A percentile compares a stretch with the other conserved stretches of the same genome.
phyloP scores from a whole-genome alignment of 257 asterid genomes.

The Salvia splendens region DNA sequence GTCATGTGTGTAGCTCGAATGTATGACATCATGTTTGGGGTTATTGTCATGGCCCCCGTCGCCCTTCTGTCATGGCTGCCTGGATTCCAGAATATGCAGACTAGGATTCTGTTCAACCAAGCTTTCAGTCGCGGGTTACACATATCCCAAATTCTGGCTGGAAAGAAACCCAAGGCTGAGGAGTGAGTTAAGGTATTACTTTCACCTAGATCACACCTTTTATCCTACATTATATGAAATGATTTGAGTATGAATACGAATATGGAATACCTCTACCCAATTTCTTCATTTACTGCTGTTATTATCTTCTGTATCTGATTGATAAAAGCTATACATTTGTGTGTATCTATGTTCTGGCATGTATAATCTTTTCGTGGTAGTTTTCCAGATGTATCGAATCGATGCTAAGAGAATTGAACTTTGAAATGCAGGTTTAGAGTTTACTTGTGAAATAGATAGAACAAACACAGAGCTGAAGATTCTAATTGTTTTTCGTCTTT shows the following conservation, averaged over 20 bases:
- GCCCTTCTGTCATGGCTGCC: slow-evolving; percentile 96
- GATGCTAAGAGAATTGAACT: slow-evolving; percentile 27
- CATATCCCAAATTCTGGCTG: slow-evolving; percentile 91
- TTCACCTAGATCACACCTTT: slow-evolving; percentile 18
- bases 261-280: too few relatives aligned
- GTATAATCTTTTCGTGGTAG: not conserved
- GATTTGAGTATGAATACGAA: too few relatives aligned
- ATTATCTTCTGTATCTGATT: not conserved
- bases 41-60: slow-evolving; percentile 81
- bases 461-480: slow-evolving; percentile 24
- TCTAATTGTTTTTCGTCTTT: slow-evolving; percentile 18
- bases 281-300: not conserved
- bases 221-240: too few relatives aligned
- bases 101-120: slow-evolving; percentile 92
- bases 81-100: slow-evolving; percentile 98
- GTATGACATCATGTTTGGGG: slow-evolving; percentile 92
- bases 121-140: slow-evolving; percentile 97
- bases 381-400: not conserved
- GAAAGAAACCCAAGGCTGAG: slow-evolving; percentile 76
- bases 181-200: slow-evolving; percentile 54
- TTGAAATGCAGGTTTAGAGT: slow-evolving; percentile 48
- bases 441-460: slow-evolving; percentile 35
- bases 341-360: not conserved
- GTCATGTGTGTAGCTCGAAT: slow-evolving; percentile 79
- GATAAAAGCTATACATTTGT: not conserved